Percentiles rank a stretch among this genome's conserved stretches.
phyloP scores from a whole-genome alignment of 192 early-diverging fungal genomes.

The Linnemannia exigua region DNA sequence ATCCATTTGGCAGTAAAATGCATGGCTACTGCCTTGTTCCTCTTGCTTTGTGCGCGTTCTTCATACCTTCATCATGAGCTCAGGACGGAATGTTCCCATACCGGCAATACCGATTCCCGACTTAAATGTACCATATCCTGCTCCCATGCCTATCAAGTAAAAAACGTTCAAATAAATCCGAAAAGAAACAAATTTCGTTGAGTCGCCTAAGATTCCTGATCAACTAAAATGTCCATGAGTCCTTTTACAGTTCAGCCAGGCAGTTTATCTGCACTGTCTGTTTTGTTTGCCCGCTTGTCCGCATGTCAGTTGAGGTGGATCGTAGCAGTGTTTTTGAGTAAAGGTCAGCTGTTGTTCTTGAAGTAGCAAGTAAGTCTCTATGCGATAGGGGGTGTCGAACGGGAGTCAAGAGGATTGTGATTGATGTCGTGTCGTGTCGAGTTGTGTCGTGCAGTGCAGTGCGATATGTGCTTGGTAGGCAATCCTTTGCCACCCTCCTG shows the following conservation, averaged over 20 bases:
- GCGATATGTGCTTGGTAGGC: neutral
- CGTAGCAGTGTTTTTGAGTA: neutral
- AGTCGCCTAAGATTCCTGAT: neutral
- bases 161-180: neutral
- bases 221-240: neutral
- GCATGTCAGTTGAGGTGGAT: neutral
- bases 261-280: neutral
- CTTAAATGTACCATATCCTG: constrained; percentile 98
- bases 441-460: neutral
- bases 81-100: constrained; percentile 94
- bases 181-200: neutral
- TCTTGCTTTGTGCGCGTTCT: neutral
- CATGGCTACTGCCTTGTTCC: too few species aligned
- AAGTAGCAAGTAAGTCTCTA: neutral
- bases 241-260: neutral
- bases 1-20: neutral
- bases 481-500: neutral
- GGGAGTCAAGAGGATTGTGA: neutral
- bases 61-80: constrained; percentile 84
- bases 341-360: constrained; percentile 8
- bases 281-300: neutral
- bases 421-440: neutral
- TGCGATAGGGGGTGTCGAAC: neutral
- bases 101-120: constrained; percentile 96
- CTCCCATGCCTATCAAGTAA: constrained; percentile 82